Evolutionary conservation across 768 basidiomycete species (phyloP).

Genomic region (Tylopilus vinaceipallidus): DNA sequence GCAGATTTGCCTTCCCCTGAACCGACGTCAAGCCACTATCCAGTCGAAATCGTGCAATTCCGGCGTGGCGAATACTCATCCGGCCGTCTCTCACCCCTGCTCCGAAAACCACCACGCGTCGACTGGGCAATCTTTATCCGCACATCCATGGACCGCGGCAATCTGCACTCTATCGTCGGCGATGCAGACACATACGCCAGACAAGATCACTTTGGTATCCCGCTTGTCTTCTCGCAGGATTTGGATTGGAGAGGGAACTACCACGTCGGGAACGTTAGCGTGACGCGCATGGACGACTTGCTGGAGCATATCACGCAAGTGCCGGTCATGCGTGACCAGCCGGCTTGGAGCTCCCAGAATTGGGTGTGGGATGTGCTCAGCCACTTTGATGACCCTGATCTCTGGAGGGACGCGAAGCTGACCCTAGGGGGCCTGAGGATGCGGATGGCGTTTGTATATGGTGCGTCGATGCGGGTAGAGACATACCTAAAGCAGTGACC

Average conservation of each 20-base stretch:
- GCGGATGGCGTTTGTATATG: too few species aligned
- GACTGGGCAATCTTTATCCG: constrained; percentile 30
- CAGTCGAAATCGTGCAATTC: constrained; percentile 28
- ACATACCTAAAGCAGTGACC: too few species aligned
- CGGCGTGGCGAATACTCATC: constrained; percentile 25
- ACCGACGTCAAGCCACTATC: constrained; percentile 10
- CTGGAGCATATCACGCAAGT: constrained; percentile 18
- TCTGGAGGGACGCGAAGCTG: too few species aligned
- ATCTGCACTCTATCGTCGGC: constrained; percentile 27
- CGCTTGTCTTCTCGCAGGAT: constrained; percentile 5
- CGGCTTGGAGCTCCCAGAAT: too few species aligned
- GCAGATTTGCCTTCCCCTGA: too few species aligned
- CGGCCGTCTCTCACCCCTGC: too few species aligned
- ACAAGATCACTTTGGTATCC: constrained; percentile 14
- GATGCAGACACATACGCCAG: constrained; percentile 22
- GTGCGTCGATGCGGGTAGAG: too few species aligned
- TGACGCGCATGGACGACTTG: constrained; percentile 11
- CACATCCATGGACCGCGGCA: constrained; percentile 17
- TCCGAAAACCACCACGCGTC: too few species aligned
- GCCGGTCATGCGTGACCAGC: constrained; percentile 20
- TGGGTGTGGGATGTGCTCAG: too few species aligned
- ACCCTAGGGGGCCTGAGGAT: too few species aligned
- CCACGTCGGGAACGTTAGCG: constrained; percentile 23
- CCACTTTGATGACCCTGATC: too few species aligned
- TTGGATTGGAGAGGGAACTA: constrained; percentile 26